Conservation (phyloP, 2,329 filamentous ascomycete genomes). For the Colletotrichum higginsianum region DNA sequence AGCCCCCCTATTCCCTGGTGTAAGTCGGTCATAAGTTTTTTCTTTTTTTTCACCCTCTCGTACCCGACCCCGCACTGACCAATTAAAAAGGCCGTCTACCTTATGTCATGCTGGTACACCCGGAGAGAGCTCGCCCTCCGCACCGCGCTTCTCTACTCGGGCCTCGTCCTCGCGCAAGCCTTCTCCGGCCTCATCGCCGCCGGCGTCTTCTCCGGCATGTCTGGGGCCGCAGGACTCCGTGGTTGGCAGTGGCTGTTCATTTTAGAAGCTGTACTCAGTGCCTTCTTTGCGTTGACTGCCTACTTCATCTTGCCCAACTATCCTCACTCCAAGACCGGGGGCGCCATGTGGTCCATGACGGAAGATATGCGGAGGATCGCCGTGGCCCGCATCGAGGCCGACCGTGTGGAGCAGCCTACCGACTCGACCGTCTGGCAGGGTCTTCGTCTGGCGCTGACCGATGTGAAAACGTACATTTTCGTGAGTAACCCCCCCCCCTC, state of each 20-base stretch:
- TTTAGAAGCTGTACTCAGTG: slow-evolving; percentile 49
- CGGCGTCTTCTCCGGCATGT: slow-evolving; percentile 54
- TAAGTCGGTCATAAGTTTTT: slow-evolving; percentile 1
- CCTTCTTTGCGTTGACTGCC: slow-evolving; percentile 50
- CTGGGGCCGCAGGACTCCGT: slow-evolving; percentile 45
- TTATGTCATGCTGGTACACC: slow-evolving; percentile 70
- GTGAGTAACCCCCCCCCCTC: slow-evolving; percentile 13
- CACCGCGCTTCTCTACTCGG: slow-evolving; percentile 61
- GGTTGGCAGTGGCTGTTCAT: slow-evolving; percentile 54
- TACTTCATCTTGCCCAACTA: slow-evolving; percentile 55
- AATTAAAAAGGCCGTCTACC: slow-evolving; percentile 47
- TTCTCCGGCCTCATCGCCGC: slow-evolving; percentile 63
- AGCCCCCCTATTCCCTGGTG: slow-evolving; percentile 43
- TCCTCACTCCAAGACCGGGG: slow-evolving; percentile 52
- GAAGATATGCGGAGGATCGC: slow-evolving; percentile 49
- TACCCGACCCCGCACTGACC: not conserved
- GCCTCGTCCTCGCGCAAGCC: slow-evolving; percentile 52
- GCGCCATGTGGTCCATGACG: slow-evolving; percentile 57
- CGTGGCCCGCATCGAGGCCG: slow-evolving; percentile 53
- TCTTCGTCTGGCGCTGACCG: slow-evolving; percentile 27
- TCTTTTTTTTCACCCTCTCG: too few relatives aligned
- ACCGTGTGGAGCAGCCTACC: slow-evolving; percentile 46
- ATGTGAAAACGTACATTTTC: slow-evolving; percentile 37
- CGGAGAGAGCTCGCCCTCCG: slow-evolving; percentile 61
- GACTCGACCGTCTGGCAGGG: slow-evolving; percentile 36